Conservation (phyloP, 2,329 filamentous ascomycete genomes). For the Alternaria novae-zelandiae region DNA sequence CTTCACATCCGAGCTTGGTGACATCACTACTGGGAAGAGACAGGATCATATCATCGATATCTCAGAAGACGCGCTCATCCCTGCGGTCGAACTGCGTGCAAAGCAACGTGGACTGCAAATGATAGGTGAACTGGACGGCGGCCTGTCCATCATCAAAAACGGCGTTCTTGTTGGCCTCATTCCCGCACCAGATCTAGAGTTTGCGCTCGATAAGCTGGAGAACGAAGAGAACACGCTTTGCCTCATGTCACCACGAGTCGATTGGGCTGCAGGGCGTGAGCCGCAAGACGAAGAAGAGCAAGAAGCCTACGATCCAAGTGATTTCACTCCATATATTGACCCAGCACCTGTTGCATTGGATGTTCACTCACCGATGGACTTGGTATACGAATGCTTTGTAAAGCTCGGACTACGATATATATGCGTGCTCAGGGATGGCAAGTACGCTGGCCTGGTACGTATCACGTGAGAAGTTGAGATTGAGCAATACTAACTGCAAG, state of each 20-base stretch:
- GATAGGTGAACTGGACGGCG: slow-evolving; percentile 89
- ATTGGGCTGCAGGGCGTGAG: slow-evolving; percentile 45
- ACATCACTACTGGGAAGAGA: slow-evolving; percentile 80
- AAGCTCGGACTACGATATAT: slow-evolving; percentile 93
- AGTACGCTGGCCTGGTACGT: slow-evolving; percentile 84
- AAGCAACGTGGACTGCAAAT: slow-evolving; percentile 84
- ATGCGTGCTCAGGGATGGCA: slow-evolving; percentile 83
- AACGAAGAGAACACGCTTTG: slow-evolving; percentile 78
- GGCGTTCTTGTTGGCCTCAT: slow-evolving; percentile 87
- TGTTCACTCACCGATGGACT: slow-evolving; percentile 86
- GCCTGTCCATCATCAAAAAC: slow-evolving; percentile 82
- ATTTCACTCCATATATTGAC: slow-evolving; percentile 92
- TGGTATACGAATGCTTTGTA: slow-evolving; percentile 95
- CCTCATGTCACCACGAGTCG: slow-evolving; percentile 75
- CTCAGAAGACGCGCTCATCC: slow-evolving; percentile 78
- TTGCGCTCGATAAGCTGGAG: slow-evolving; percentile 81
- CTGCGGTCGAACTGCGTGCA: slow-evolving; percentile 74
- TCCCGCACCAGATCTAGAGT: slow-evolving; percentile 91
- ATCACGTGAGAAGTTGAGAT: background rate
- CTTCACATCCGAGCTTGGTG: slow-evolving; percentile 85
- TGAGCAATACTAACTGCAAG: background rate
- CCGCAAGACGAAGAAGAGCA: slow-evolving; percentile 62
- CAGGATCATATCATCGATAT: slow-evolving; percentile 87
- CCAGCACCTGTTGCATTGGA: slow-evolving; percentile 88
- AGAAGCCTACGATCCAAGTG: slow-evolving; percentile 66